Evolutionary conservation across 331 rosid species (phyloP).

Genomic region (Malus hybrid): DNA sequence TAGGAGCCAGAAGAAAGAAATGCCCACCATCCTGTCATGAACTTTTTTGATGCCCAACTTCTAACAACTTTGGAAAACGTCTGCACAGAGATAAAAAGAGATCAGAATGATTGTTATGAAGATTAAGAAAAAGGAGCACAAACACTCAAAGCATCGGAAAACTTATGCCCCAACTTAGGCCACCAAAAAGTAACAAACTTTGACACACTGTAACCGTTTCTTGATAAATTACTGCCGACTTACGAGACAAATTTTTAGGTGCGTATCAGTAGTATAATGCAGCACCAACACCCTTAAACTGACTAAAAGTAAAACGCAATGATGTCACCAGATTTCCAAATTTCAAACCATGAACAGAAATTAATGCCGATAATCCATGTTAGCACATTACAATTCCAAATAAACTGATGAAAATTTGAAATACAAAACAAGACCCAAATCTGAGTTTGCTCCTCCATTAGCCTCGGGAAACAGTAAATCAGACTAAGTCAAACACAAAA

Average conservation of each 20-base stretch:
- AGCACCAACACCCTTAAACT: not conserved
- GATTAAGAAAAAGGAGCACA: not conserved
- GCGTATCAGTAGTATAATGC: not conserved
- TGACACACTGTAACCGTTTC: not conserved
- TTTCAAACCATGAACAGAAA: not conserved
- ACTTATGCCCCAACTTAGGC: not conserved
- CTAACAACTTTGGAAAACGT: slow-evolving; percentile 72
- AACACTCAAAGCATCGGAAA: not conserved
- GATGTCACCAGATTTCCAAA: not conserved
- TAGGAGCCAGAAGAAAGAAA: slow-evolving; percentile 17
- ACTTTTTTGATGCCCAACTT: slow-evolving; percentile 23
- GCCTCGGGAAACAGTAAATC: not conserved
- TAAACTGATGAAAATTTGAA: not conserved
- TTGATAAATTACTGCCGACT: not conserved
- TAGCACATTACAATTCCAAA: not conserved
- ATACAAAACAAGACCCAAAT: not conserved
- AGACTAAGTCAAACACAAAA: slow-evolving; percentile 3
- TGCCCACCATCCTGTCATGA: slow-evolving; percentile 93
- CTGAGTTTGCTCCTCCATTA: not conserved
- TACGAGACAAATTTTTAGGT: not conserved
- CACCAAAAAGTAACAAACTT: not conserved
- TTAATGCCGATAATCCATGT: not conserved
- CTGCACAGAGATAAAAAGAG: slow-evolving; percentile 40
- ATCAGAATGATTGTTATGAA: slow-evolving; percentile 16
- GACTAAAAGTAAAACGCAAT: not conserved